phyloP scores from a whole-genome alignment of 192 early-diverging fungal genomes.

The Entomortierella beljakovae region DNA sequence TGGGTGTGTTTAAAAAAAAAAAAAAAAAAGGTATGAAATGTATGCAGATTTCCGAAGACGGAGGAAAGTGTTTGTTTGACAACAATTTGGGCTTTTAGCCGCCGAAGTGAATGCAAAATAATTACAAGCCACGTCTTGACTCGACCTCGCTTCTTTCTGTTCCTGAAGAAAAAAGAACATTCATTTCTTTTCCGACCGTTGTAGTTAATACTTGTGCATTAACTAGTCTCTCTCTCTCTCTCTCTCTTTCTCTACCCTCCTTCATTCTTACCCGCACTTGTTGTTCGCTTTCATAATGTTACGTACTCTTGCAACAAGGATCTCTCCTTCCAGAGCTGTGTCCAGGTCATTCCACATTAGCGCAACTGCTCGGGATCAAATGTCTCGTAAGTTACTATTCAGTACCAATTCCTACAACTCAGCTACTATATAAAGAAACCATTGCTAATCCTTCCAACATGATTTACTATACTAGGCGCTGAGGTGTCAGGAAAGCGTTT shows the following conservation, averaged over 20 bases:
- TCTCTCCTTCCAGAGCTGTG: constrained; percentile 1
- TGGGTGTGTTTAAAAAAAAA: neutral
- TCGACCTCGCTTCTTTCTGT: too few relatives aligned
- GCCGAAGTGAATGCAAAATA: neutral
- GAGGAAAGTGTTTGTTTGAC: neutral
- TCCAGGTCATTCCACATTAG: constrained; percentile 37
- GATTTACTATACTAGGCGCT: constrained; percentile 41
- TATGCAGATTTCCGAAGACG: too few relatives aligned
- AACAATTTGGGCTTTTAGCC: neutral
- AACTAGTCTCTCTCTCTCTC: too few relatives aligned
- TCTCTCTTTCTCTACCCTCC: too few relatives aligned
- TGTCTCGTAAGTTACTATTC: constrained; percentile 39
- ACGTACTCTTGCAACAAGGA: constrained; percentile 33
- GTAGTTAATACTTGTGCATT: too few relatives aligned
- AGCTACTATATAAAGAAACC: neutral
- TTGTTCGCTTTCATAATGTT: constrained; percentile 13
- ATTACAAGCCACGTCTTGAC: neutral
- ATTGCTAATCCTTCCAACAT: neutral
- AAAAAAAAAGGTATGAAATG: neutral
- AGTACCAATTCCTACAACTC: too few relatives aligned
- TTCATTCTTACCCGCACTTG: neutral
- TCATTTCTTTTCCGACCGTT: neutral
- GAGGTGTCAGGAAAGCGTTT: constrained; percentile 69
- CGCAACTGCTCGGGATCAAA: constrained; percentile 33
- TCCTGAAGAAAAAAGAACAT: constrained; percentile 8